phyloP scores from a whole-genome alignment of 192 early-diverging fungal genomes.

The Phycomyces blakesleeanus region DNA sequence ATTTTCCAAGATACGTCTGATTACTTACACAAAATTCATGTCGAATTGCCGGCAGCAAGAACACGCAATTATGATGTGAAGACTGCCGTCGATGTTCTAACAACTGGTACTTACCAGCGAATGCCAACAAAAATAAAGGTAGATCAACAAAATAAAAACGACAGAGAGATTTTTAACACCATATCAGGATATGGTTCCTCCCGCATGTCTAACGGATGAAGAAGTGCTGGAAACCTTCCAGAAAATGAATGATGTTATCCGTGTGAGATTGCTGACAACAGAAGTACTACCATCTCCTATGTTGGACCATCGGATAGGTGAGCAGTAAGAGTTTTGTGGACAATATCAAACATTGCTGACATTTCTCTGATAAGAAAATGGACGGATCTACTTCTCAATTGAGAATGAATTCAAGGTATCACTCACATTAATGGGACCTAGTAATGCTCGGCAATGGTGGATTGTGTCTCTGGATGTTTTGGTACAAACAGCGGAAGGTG shows the following conservation, averaged over 20 bases:
- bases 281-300: slow-evolving; percentile 71
- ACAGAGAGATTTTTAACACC: neutral
- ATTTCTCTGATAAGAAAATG: slow-evolving; percentile 40
- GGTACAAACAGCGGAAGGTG: slow-evolving; percentile 48
- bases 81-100: slow-evolving; percentile 83
- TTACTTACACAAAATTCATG: slow-evolving; percentile 38
- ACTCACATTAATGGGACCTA: slow-evolving; percentile 65
- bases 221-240: slow-evolving; percentile 60
- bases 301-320: slow-evolving; percentile 52
- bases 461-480: slow-evolving; percentile 68
- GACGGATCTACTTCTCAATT: slow-evolving; percentile 70
- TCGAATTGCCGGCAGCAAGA: slow-evolving; percentile 41
- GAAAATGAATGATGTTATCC: slow-evolving; percentile 67
- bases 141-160: neutral
- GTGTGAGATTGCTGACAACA: slow-evolving; percentile 63
- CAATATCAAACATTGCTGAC: neutral
- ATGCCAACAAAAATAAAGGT: slow-evolving; percentile 75
- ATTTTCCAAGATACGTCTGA: slow-evolving; percentile 32
- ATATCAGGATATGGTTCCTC: slow-evolving; percentile 46
- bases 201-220: slow-evolving; percentile 49
- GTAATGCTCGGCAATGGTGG: slow-evolving; percentile 59
- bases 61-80: slow-evolving; percentile 78
- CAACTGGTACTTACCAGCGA: slow-evolving; percentile 76
- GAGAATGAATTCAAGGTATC: slow-evolving; percentile 68
- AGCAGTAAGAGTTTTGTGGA: neutral